Conservation (phyloP, 2,329 filamentous ascomycete species). For the Hypomyces rosellus region DNA sequence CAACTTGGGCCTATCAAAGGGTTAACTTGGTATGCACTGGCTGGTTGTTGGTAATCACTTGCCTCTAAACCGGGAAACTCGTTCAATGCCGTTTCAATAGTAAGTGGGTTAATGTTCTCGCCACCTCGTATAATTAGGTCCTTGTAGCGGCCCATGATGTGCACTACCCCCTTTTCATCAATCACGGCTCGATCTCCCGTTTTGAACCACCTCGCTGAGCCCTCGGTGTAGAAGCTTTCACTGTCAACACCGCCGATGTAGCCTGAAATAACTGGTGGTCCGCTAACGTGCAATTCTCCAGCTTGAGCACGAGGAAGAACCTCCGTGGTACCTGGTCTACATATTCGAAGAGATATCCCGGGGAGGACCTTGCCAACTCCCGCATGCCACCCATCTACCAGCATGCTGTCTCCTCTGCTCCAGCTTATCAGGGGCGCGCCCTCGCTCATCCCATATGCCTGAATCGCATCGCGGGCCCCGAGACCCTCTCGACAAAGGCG, state of each 20-base stretch:
- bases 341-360: conserved; percentile 33
- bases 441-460: conserved; percentile 42
- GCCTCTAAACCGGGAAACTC: conserved; percentile 28
- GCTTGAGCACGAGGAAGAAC: conserved; percentile 25
- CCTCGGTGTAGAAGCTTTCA: conserved; percentile 31
- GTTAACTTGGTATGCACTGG: background rate
- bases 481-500: conserved; percentile 25
- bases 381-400: conserved; percentile 28
- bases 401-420: conserved; percentile 24
- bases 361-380: conserved; percentile 36
- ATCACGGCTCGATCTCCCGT: conserved; percentile 38
- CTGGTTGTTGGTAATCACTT: background rate
- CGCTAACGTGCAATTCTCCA: conserved; percentile 37
- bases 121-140: conserved; percentile 40
- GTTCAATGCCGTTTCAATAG: conserved; percentile 30
- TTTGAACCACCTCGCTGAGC: conserved; percentile 28
- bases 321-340: conserved; percentile 23
- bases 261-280: conserved; percentile 26
- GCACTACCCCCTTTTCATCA: conserved; percentile 30
- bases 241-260: conserved; percentile 26
- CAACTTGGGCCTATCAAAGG: conserved; percentile 29
- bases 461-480: conserved; percentile 26
- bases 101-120: conserved; percentile 37
- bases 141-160: conserved; percentile 37
- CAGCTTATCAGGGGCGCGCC: conserved; percentile 37